phyloP scores from a whole-genome alignment of 2,329 filamentous ascomycete genomes.

The Colletotrichum euphorbiae region DNA sequence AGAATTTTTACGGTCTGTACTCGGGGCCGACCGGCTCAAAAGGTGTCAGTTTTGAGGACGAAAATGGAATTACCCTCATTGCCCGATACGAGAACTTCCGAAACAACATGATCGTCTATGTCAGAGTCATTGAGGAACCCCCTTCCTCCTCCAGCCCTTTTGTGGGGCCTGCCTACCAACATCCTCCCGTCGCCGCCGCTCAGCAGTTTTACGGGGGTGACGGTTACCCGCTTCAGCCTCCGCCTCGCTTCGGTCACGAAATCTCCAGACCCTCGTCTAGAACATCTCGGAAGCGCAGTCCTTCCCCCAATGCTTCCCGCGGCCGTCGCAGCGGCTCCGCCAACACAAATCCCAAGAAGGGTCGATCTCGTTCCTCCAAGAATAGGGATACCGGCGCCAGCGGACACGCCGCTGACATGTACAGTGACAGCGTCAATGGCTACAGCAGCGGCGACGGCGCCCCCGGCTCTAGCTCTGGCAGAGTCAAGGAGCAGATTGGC shows the following conservation, averaged over 20 bases:
- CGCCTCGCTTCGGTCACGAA: conserved; percentile 67
- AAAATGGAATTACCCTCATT: conserved; percentile 89
- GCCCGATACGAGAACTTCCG: conserved; percentile 95
- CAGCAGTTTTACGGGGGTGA: conserved; percentile 69
- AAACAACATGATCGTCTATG: conserved; percentile 93
- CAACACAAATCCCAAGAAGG: conserved; percentile 72
- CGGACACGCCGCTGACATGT: conserved; percentile 65
- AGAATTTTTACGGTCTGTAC: conserved; percentile 98
- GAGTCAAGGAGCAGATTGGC: conserved; percentile 85
- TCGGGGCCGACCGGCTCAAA: conserved; percentile 75
- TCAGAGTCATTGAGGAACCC: conserved; percentile 80
- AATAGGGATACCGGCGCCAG: conserved; percentile 65
- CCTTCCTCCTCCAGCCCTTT: conserved; percentile 58
- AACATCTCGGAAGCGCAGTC: conserved; percentile 80
- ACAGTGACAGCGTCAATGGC: conserved; percentile 74
- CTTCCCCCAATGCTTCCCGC: conserved; percentile 76
- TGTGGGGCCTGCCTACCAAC: conserved; percentile 65
- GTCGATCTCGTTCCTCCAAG: conserved; percentile 76
- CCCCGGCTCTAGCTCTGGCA: conserved; percentile 80
- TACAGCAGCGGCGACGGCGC: conserved; percentile 92
- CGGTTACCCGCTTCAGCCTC: conserved; percentile 58
- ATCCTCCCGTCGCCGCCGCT: conserved; percentile 62
- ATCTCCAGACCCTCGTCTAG: conserved; percentile 77
- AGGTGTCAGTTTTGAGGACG: conserved; percentile 95
- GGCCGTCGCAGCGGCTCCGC: conserved; percentile 83